Conservation (phyloP, 2,329 filamentous ascomycete species). For the Fulvia fulva region DNA sequence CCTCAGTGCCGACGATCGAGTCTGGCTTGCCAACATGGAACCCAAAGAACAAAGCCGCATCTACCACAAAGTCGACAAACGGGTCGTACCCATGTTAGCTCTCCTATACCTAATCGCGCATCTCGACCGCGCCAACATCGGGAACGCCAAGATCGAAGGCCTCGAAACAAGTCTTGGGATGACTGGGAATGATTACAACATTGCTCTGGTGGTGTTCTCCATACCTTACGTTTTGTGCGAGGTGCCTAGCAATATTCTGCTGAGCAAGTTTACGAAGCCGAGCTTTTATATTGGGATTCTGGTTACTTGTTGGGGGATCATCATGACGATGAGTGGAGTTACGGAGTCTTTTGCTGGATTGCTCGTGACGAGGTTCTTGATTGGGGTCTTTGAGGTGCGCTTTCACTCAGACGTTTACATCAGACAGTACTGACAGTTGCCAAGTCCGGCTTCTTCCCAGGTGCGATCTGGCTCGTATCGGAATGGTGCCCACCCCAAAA, state of each 20-base stretch:
- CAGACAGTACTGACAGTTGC: no score
- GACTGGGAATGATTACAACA: conserved; percentile 46
- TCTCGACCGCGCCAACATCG: conserved; percentile 51
- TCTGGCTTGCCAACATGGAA: conserved; percentile 21
- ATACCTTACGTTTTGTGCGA: conserved; percentile 40
- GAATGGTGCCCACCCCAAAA: conserved; percentile 24
- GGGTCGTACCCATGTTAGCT: conserved; percentile 26
- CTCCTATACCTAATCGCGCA: conserved; percentile 45
- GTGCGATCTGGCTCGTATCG: conserved; percentile 28
- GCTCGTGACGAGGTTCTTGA: conserved; percentile 74
- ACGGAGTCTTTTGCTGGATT: conserved; percentile 70
- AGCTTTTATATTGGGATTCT: conserved; percentile 26
- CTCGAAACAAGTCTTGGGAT: conserved; percentile 45
- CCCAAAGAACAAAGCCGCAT: conserved; percentile 33
- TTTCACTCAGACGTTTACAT: not conserved
- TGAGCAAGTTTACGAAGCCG: conserved; percentile 35
- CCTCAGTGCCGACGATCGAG: conserved; percentile 20
- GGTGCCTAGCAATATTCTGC: conserved; percentile 22
- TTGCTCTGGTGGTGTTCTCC: conserved; percentile 52
- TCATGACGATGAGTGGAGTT: conserved; percentile 47
- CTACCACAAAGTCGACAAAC: conserved; percentile 32
- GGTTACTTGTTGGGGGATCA: conserved; percentile 21
- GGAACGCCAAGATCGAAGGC: conserved; percentile 52
- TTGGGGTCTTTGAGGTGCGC: conserved; percentile 60
- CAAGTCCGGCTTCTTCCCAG: conserved; percentile 58